A percentile compares a stretch with the other conserved stretches of the same genome.
phyloP scores from a whole-genome alignment of 345 rosid species.

The Cardiospermum halicacabum region DNA sequence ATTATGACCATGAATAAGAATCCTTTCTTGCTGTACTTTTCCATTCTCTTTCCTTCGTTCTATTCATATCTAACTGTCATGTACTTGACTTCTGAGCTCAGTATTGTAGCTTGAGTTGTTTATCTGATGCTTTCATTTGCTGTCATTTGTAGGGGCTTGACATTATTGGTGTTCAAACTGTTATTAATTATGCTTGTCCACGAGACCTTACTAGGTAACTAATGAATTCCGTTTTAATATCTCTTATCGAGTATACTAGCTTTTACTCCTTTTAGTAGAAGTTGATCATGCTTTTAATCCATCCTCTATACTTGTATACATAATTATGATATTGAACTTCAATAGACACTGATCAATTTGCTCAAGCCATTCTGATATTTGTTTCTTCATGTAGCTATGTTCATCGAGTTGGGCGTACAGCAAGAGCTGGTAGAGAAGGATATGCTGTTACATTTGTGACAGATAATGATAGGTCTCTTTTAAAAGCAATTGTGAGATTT shows the following conservation, averaged over 20 bases:
- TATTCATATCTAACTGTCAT: not conserved
- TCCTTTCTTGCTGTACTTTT: not conserved
- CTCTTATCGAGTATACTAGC: not conserved
- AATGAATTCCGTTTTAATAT: not conserved
- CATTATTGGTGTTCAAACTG: conserved; percentile 93
- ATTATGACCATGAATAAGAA: not conserved
- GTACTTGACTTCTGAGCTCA: not conserved
- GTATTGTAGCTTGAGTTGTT: not conserved
- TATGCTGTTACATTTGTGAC: conserved; percentile 93
- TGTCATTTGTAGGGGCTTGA: conserved; percentile 70
- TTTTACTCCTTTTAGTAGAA: not conserved
- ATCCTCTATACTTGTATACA: not conserved
- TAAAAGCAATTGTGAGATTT: conserved; percentile 82
- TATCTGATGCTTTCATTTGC: conserved; percentile 8
- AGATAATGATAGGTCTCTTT: conserved; percentile 84
- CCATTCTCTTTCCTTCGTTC: not conserved
- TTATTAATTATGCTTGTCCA: conserved; percentile 94
- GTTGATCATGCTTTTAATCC: not conserved
- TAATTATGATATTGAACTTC: not conserved
- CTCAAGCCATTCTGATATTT: not conserved
- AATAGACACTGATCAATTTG: not conserved
- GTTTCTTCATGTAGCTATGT: conserved; percentile 55
- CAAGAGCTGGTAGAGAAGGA: conserved; percentile 98
- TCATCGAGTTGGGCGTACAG: conserved; percentile 97
- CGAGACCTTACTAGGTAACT: conserved; percentile 86